These are phyloP conservation scores for Verticillium nubilum DNA, from an alignment of 2,329 filamentous ascomycete genomes.

Conservation along the genomic window DNA sequence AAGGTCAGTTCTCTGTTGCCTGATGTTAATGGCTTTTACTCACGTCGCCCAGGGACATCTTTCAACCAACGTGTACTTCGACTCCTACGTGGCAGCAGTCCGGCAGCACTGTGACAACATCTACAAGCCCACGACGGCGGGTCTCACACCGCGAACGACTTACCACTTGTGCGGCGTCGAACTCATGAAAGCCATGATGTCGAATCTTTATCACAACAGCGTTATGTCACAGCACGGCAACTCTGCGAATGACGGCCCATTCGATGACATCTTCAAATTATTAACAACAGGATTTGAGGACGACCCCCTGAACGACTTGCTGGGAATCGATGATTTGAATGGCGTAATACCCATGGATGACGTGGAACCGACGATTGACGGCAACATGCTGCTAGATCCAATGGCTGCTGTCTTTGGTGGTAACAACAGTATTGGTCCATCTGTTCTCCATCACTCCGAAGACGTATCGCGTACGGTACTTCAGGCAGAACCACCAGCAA, in stretches of 20 bases:
- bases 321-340: not conserved
- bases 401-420: not conserved
- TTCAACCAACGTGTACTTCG: conserved; percentile 28
- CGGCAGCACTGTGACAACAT: conserved; percentile 36
- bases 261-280: conserved; percentile 10
- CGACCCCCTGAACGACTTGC: not conserved
- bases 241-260: not conserved
- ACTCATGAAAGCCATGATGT: conserved; percentile 34
- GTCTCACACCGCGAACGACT: conserved; percentile 24
- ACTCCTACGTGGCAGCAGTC: conserved; percentile 34
- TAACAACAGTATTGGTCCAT: not conserved
- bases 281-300: conserved; percentile 5
- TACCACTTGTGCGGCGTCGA: conserved; percentile 37
- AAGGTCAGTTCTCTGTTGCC: conserved; percentile 31
- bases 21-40: conserved; percentile 7
- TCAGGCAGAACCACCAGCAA: not conserved
- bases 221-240: not conserved
- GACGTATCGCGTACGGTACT: not conserved
- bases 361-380: not conserved
- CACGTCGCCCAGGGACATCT: conserved; percentile 28
- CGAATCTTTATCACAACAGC: conserved; percentile 11
- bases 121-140: conserved; percentile 28
- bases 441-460: not conserved
- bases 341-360: not conserved
- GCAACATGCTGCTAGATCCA: not conserved